A percentile compares a stretch with the other conserved stretches of the same genome.
phyloP scores from a whole-genome alignment of 345 rosid species.

The Kernera saxatilis region DNA sequence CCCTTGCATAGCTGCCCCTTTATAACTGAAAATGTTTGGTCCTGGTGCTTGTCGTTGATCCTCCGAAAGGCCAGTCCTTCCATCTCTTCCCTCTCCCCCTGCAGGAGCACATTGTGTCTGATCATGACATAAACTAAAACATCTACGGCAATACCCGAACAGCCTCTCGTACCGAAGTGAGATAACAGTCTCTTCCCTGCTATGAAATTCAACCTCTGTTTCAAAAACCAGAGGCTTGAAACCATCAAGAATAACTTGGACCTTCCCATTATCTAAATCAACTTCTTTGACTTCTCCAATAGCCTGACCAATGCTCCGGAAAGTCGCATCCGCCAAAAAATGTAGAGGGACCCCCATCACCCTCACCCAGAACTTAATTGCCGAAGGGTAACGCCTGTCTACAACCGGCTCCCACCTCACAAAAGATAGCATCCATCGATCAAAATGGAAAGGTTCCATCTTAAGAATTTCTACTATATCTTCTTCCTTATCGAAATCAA shows the following conservation, averaged over 20 bases:
- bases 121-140: not conserved
- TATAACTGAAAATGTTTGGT: too few relatives aligned
- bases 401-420: not conserved
- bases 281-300: not conserved
- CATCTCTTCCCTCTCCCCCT: too few relatives aligned
- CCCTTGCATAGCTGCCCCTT: too few relatives aligned
- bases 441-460: not conserved
- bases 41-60: too few relatives aligned
- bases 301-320: not conserved
- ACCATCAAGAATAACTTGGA: fast-evolving
- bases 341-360: not conserved
- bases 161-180: not conserved
- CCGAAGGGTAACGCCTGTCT: fast-evolving
- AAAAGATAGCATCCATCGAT: not conserved
- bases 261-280: not conserved
- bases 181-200: not conserved
- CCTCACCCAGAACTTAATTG: not conserved
- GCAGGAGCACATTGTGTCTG: too few relatives aligned
- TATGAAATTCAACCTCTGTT: not conserved
- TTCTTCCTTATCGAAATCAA: not conserved
- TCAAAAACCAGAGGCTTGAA: not conserved
- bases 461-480: not conserved
- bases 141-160: not conserved
- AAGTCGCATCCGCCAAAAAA: not conserved
- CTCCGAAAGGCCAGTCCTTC: too few relatives aligned